Base-by-base conservation (phyloP, 2,329 filamentous ascomycete species). In the Fusarium praegraminearum region DNA sequence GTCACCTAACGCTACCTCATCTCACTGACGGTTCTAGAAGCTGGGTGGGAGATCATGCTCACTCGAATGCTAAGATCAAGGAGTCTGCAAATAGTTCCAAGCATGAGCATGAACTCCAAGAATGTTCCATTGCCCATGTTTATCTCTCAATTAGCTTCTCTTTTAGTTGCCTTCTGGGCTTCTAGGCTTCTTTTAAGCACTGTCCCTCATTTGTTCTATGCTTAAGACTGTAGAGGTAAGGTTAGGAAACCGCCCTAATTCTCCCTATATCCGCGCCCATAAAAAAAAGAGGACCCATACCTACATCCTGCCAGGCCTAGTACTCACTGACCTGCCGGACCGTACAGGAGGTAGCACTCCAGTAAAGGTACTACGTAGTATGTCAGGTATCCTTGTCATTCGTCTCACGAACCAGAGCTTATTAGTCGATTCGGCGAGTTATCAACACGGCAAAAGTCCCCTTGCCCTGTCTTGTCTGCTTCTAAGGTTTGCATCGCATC, bases 341-440 rank as follows among this genome's bases (percentile, higher is more conserved):
- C 28, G 30, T 44, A 55, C 52, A 28, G 26, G 47, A 51, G 47
- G 33, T 38, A 12, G 47, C 35, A 38, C 49, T 24, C 51, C 32
- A 44, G 41, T 28, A 44, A 44, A 44, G 41, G 15, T 58, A 45
- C 62, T 66, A 62, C 55, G 54, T 65, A 60, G 54, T 45, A 65
- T 54, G 41, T 47, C 49, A 41, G 24, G 49, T 63, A 63, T 52
- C 52, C 65, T 67, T 67, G 67, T 59, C 54, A 47, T 41, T 41
- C 44, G 36, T 62, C 57, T 40, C 45, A 55, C 62, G 41, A 57
- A 49, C 33, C 38, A 50, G 51, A 57, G 62, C 57, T 67, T 69
- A 61, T 70, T 70, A 70, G 63, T 70, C 43, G 54, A 71, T 57
- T 71, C 55, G 50, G 59, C 46, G 41, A 62, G 49, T 52, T 67